Conservation (phyloP, 441 rosid genomes). For the Mallotus repandus region DNA sequence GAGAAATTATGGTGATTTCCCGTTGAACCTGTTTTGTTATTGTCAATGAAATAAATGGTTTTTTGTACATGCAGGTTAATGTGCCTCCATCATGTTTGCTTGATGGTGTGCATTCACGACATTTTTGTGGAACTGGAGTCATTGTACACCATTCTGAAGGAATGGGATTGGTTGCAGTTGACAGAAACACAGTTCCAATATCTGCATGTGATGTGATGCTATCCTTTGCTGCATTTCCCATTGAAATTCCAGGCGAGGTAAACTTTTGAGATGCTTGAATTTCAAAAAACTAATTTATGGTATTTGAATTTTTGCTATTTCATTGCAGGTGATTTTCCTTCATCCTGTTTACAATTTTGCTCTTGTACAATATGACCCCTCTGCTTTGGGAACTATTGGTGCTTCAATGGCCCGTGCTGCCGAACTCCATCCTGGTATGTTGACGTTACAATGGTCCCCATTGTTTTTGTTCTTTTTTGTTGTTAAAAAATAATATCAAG, state of each 20-base stretch:
- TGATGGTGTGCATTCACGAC: slow-evolving; percentile 88
- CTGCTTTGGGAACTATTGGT: slow-evolving; percentile 70
- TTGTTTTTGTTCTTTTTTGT: not conserved
- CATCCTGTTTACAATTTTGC: slow-evolving; percentile 98
- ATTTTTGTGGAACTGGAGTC: slow-evolving; percentile 90
- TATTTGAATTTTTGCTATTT: slow-evolving; percentile 30
- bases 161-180: slow-evolving; percentile 95
- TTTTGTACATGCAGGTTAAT: slow-evolving; percentile 60
- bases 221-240: slow-evolving; percentile 95
- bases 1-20: not conserved
- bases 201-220: slow-evolving; percentile 90
- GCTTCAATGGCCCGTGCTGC: slow-evolving; percentile 82
- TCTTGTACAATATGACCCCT: slow-evolving; percentile 86
- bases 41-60: not conserved
- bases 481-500: not conserved
- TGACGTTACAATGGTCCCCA: not conserved
- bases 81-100: slow-evolving; percentile 94
- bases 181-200: slow-evolving; percentile 85
- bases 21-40: not conserved
- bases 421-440: slow-evolving; percentile 85
- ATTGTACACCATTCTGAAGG: slow-evolving; percentile 76
- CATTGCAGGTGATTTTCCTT: slow-evolving; percentile 85
- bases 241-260: slow-evolving; percentile 99
- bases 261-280: slow-evolving; percentile 19
- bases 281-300: slow-evolving; percentile 6